Evolutionary conservation across 2,329 filamentous ascomycete species (phyloP), one percentile per base, ranked within the genome.

Genomic region (Lecanosticta acicola): DNA sequence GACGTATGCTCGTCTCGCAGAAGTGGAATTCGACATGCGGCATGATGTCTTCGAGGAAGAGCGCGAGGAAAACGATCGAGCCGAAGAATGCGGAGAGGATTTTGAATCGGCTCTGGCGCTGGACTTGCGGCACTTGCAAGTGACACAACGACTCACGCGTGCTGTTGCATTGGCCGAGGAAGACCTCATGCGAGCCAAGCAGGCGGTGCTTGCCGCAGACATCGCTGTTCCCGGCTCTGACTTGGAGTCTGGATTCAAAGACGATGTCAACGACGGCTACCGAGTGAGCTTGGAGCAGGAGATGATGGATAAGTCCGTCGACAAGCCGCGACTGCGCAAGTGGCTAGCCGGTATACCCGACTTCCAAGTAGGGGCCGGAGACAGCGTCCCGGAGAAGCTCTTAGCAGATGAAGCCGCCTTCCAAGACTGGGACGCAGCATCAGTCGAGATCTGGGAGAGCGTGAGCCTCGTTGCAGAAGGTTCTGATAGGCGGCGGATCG

Each of bases 201-300:
- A n/a, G n/a, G 43, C 43, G 11, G 17, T 19, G 11, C 20, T 45
- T 4, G 36, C 16, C 17, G 36, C 43, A 24, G 38, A 32, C 26
- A 7, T 34, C n/a, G 26, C 40, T 13, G 4, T 32, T n/a, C 36
- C 26, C 3, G 37, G 14, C 3, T 39, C 29, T 3, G 37, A 36
- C 3, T n/a, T 45, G 4, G 16, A 4, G 19, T 45, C 32, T 9
- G 43, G 43, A 13, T 45, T 45, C 18, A 14, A 40, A 8, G 43
- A 45, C 20, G 32, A 36, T 32, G 19, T 34, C 2, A 21, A 41
- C 7, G 43, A 45, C 32, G 37, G 32, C 16, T 35, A 45, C 32
- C 36, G 37, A n/a, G 8, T 40, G 13, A 45, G 38, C 18, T 18
- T 34, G 14, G 43, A 40, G 13, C 19, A 17, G 29, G 32, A 35